Conservation (phyloP, 805 yeast genomes). For the Zygosaccharomyces rouxii region DNA sequence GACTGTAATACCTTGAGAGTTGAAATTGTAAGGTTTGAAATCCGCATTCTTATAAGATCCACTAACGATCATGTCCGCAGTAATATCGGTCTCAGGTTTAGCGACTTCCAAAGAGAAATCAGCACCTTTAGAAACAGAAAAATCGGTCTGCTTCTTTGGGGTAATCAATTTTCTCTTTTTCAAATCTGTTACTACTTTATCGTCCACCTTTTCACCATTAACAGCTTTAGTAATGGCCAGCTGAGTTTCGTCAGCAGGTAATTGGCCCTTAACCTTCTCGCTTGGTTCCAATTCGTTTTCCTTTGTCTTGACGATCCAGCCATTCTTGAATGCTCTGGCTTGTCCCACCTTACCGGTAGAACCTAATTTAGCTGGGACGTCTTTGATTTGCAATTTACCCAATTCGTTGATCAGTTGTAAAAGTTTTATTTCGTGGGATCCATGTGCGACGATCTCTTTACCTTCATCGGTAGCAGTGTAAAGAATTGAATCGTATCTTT, state of each 20-base stretch:
- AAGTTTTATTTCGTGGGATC: slow-evolving; percentile 87
- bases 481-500: slow-evolving; percentile 66
- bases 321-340: slow-evolving; percentile 95
- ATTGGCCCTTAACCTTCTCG: slow-evolving; percentile 42
- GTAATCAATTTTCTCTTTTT: slow-evolving; percentile 87
- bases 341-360: slow-evolving; percentile 87
- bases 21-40: slow-evolving; percentile 94
- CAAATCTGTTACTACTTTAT: slow-evolving; percentile 72
- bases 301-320: slow-evolving; percentile 90
- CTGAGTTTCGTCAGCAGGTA: slow-evolving; percentile 56
- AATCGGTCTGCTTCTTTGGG: slow-evolving; percentile 70
- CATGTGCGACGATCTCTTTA: slow-evolving; percentile 65
- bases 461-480: slow-evolving; percentile 83
- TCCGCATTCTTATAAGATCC: slow-evolving; percentile 79
- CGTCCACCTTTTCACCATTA: slow-evolving; percentile 37
- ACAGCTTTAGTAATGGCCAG: slow-evolving; percentile 53
- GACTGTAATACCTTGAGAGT: slow-evolving; percentile 88
- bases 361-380: slow-evolving; percentile 69
- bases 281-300: slow-evolving; percentile 62
- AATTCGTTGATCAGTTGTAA: slow-evolving; percentile 69
- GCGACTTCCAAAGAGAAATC: slow-evolving; percentile 79
- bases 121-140: slow-evolving; percentile 70
- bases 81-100: slow-evolving; percentile 86
- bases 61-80: slow-evolving; percentile 82
- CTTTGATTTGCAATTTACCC: slow-evolving; percentile 76